Percentiles rank a stretch among this genome's conserved stretches.
phyloP scores from a whole-genome alignment of 2,329 filamentous ascomycete genomes.

The Trichoderma sp. region DNA sequence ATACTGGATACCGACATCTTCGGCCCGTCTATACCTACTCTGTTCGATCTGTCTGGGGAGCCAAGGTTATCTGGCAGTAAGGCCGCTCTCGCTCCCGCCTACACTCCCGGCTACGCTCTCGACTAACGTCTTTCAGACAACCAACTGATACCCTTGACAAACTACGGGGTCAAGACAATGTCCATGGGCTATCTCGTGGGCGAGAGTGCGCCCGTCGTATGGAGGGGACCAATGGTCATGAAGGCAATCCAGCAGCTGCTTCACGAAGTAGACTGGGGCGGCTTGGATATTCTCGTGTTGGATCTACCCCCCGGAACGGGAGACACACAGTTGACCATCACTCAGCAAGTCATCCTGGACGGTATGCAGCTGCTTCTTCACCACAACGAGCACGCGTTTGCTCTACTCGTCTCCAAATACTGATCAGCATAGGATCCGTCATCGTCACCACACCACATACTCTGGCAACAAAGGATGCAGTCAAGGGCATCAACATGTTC shows the following conservation, averaged over 20 bases:
- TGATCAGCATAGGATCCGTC: slow-evolving; percentile 61
- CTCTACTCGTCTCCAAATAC: slow-evolving; percentile 22
- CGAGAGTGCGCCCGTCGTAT: slow-evolving; percentile 81
- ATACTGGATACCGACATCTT: slow-evolving; percentile 97
- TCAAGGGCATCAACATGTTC: slow-evolving; percentile 93
- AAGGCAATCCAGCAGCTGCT: slow-evolving; percentile 95
- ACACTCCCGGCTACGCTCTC: neutral
- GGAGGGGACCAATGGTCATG: slow-evolving; percentile 96
- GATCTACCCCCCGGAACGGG: slow-evolving; percentile 94
- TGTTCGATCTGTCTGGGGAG: slow-evolving; percentile 80
- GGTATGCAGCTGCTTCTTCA: slow-evolving; percentile 51
- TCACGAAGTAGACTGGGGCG: slow-evolving; percentile 92
- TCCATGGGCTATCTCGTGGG: slow-evolving; percentile 94
- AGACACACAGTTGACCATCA: slow-evolving; percentile 95
- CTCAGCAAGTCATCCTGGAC: slow-evolving; percentile 87
- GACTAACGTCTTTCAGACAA: slow-evolving; percentile 53
- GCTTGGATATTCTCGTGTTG: slow-evolving; percentile 82
- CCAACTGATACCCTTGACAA: slow-evolving; percentile 82
- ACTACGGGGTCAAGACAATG: slow-evolving; percentile 97
- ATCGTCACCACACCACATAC: slow-evolving; percentile 95
- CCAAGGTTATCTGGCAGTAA: slow-evolving; percentile 73
- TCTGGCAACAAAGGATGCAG: slow-evolving; percentile 85
- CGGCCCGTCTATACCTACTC: slow-evolving; percentile 88
- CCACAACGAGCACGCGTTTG: neutral
- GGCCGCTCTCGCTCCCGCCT: slow-evolving; percentile 35